A percentile compares a stretch with the other conserved stretches of the same genome.
Evolutionary conservation across 2,329 filamentous ascomycete genomes (phyloP).

Genomic region (Epichloe glyceriae): DNA sequence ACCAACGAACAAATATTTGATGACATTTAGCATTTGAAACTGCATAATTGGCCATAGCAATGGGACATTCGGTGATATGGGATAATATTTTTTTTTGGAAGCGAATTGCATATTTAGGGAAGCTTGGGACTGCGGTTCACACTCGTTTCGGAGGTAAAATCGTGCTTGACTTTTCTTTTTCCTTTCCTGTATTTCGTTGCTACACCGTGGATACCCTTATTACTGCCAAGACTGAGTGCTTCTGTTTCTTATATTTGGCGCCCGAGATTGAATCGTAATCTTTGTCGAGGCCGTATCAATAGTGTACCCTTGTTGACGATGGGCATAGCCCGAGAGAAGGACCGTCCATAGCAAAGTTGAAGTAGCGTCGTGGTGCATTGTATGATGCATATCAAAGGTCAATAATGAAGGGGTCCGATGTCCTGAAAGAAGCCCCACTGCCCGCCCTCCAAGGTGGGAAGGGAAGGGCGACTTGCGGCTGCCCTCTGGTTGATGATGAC

Average conservation of each 20-base stretch:
- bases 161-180: background rate
- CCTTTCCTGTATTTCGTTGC: background rate
- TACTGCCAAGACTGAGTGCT: too few relatives aligned
- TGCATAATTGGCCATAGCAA: background rate
- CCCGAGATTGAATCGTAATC: background rate
- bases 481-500: too few relatives aligned
- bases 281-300: background rate
- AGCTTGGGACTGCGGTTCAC: background rate
- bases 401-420: too few relatives aligned
- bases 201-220: conserved; percentile 1
- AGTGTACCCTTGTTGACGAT: too few relatives aligned
- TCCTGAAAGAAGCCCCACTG: too few relatives aligned
- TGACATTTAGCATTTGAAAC: background rate
- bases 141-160: background rate
- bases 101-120: background rate
- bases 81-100: background rate
- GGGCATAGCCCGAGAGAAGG: too few relatives aligned
- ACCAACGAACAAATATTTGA: background rate
- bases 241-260: too few relatives aligned
- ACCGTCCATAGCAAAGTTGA: too few relatives aligned
- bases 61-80: background rate
- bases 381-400: too few relatives aligned
- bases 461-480: too few relatives aligned
- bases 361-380: too few relatives aligned
- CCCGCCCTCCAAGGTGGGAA: too few relatives aligned